phyloP scores from a whole-genome alignment of 768 basidiomycete species.

The Pleurotus cornucopiae region DNA sequence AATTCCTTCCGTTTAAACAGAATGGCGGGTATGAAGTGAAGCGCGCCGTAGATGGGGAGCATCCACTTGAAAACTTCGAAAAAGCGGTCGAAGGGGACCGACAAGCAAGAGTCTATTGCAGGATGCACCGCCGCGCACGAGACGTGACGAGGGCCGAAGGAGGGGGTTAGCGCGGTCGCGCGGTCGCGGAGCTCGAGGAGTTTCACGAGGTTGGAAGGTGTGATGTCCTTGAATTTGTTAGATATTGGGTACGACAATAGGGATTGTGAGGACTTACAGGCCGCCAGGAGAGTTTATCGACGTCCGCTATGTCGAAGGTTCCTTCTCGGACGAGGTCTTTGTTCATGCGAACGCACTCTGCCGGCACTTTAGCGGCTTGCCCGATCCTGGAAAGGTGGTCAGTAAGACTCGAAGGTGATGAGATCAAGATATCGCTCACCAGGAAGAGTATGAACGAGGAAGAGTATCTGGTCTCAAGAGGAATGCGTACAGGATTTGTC shows the following conservation, averaged over 20 bases:
- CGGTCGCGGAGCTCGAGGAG: conserved; percentile 39
- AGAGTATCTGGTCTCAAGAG: conserved; percentile 80
- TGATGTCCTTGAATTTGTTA: conserved; percentile 40
- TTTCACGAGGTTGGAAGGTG: conserved; percentile 42
- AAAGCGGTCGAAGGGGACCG: conserved; percentile 67
- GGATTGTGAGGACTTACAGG: too few species aligned
- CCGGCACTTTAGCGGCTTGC: conserved; percentile 61
- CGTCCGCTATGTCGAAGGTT: conserved; percentile 45
- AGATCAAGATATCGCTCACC: conserved; percentile 40
- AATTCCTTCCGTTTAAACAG: conserved; percentile 76
- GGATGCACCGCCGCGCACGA: conserved; percentile 83
- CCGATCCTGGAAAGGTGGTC: conserved; percentile 50
- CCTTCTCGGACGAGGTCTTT: conserved; percentile 54
- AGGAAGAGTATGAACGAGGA: conserved; percentile 67
- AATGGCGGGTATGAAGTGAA: conserved; percentile 85
- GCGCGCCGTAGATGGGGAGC: conserved; percentile 77
- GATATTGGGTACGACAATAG: too few species aligned
- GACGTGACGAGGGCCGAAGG: conserved; percentile 47
- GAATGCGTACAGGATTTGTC: conserved; percentile 82
- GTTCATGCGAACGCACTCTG: conserved; percentile 58
- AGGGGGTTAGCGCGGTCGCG: conserved; percentile 27
- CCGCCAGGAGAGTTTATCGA: conserved; percentile 47
- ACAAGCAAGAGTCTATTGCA: conserved; percentile 51
- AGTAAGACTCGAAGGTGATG: background rate
- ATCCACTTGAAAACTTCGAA: conserved; percentile 82